phyloP scores from a whole-genome alignment of 176 grass and related monocot species.

The Aechmea fasciata region DNA sequence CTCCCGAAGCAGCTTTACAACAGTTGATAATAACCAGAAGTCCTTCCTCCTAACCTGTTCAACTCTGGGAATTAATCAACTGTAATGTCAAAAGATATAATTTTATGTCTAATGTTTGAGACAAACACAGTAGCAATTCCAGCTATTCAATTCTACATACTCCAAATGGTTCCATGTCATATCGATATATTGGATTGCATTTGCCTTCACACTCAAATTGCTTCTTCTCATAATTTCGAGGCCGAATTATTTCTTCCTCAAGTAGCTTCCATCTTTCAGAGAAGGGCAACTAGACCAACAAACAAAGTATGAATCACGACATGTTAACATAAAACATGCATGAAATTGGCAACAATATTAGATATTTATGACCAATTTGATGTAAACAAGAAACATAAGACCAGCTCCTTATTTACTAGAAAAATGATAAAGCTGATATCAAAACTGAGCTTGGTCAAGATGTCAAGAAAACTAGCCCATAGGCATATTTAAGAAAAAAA shows the following conservation, averaged over 20 bases:
- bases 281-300: constrained; percentile 67
- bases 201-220: constrained; percentile 71
- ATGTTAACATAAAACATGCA: not conserved
- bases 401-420: not conserved
- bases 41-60: constrained; percentile 87
- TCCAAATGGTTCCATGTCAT: constrained; percentile 96
- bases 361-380: not conserved
- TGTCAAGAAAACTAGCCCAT: no score
- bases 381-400: not conserved
- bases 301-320: constrained; percentile 10
- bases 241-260: constrained; percentile 87
- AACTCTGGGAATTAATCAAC: constrained; percentile 15
- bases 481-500: no score
- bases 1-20: constrained; percentile 57
- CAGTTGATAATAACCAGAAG: constrained; percentile 93
- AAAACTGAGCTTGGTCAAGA: no score
- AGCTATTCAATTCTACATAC: constrained; percentile 26
- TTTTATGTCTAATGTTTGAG: not conserved
- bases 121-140: constrained; percentile 21
- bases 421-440: not conserved
- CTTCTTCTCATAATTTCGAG: constrained; percentile 60
- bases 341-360: not conserved
- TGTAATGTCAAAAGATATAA: constrained; percentile 4
- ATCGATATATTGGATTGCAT: constrained; percentile 77
- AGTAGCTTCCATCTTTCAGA: constrained; percentile 94